Conservation (phyloP, 163 green algal genomes). For the Prototheca wickerhamii region DNA sequence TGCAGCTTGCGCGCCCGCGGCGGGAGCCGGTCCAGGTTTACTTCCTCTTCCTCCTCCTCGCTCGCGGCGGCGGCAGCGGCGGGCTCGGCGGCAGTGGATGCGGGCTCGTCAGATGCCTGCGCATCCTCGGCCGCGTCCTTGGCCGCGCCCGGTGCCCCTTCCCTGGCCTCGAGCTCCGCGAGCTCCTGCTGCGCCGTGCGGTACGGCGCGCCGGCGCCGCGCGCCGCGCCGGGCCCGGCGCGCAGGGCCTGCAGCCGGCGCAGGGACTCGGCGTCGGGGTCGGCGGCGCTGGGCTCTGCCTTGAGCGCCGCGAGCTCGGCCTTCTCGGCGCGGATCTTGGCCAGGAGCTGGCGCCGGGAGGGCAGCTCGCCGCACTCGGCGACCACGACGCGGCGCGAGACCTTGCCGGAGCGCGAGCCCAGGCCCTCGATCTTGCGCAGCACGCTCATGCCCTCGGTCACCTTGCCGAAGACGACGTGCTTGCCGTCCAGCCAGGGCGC, state of each 20-base stretch:
- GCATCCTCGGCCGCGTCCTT: constrained; percentile 4
- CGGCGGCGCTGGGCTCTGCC: constrained; percentile 33
- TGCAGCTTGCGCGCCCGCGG: constrained; percentile 58
- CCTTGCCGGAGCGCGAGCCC: constrained; percentile 55
- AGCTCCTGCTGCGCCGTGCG: constrained; percentile 37
- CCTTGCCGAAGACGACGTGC: constrained; percentile 79
- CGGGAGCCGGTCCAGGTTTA: not conserved
- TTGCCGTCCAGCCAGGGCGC: constrained; percentile 79
- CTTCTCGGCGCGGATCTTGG: constrained; percentile 55
- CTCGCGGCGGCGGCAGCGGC: constrained; percentile 3
- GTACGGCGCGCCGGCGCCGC: constrained; percentile 3
- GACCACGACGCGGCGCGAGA: constrained; percentile 43
- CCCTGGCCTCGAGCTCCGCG: constrained; percentile 18
- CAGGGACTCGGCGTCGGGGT: constrained; percentile 53
- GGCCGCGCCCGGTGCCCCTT: constrained; percentile 5
- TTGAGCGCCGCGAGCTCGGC: constrained; percentile 51
- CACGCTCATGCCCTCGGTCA: constrained; percentile 66
- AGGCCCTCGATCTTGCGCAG: constrained; percentile 67
- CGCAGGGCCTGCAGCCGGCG: constrained; percentile 44
- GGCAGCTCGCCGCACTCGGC: constrained; percentile 69
- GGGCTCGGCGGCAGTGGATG: not conserved
- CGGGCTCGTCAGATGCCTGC: constrained; percentile 2
- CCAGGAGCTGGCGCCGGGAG: constrained; percentile 56
- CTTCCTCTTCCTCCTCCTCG: constrained; percentile 4
- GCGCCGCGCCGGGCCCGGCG: constrained; percentile 5